Evolutionary conservation across 306 rosid species (phyloP), one percentile per base, ranked within the genome.

Genomic region (Macrotyloma uniflorum): DNA sequence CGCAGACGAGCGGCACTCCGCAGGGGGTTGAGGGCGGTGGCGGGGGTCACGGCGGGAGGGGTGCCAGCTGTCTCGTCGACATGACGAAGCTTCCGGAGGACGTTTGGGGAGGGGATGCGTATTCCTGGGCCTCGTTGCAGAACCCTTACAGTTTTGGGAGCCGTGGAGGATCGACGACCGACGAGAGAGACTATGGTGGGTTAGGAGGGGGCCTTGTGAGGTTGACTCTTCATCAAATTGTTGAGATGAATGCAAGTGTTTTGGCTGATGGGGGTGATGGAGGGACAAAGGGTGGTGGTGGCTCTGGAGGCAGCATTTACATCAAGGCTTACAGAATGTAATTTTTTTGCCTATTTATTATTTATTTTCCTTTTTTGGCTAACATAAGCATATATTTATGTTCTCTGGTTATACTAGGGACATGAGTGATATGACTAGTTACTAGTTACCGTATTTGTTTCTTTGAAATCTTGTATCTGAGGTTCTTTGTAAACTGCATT

Each of bases 81-180:
- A 22, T 69, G 36, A 63, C 70, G 13, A 96, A 96, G 96, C 97
- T 96, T 22, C 98, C 98, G 2, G 98, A 96, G 86, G 99, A 96
- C 58, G 92, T 90, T 46, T 96, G 99, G 99, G 99, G 99, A 7
- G 99, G 99, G 14, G 99, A 96, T 74, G 92, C 99, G 0, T 96
- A 96, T 74, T 80, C 98, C 0, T 93, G 99, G 99, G 87, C 98
- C 46, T 47, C 94, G 14, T 90, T 96, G 79, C 94, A 93, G 87
- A 63, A 23, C 22, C 99, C 99, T 9, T 66, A 46, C 23, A 96
- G 97, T 80, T 93, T 47, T 70, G 99, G 99, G 54, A 96, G 99
- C 71, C 67, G 86, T 18, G 99, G 99, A 0, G 96, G 91, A 26
- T 88, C 98, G 0, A 93, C 90, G 10, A 96, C 94, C 74, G 84